Base-by-base conservation (phyloP, 1,139 yeast species). In the Debaryomyces sp. region DNA sequence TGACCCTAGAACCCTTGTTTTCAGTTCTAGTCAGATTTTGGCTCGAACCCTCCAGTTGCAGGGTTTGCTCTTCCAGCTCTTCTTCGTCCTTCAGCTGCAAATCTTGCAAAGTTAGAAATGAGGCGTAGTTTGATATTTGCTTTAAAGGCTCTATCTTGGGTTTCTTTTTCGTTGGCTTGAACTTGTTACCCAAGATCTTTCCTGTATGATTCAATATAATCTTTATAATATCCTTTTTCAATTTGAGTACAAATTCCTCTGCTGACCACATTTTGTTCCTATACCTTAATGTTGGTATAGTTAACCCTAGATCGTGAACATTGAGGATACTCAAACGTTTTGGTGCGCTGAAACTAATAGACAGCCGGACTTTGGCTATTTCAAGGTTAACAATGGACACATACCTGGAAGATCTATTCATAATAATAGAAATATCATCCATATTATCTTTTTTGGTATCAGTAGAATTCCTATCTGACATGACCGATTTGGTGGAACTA, bases 321-420 rank as follows among this genome's bases (percentile, higher is more conserved):
- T 90, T 90, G 8, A 90, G 77, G 41, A 91, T 69, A 51, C 79
- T 81, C 47, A 85, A 70, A 46, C 80, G 77, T 40, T 88, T 87
- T 1, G 86, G 80, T 3, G 96, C 96, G 60, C 85, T 84, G 71
- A 89, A 89, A 51, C 96, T 87, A 21, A 90, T 77, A 39, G 84
- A 72, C 41, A 91, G 66, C 22, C 73, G 68, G 40, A 85, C 75
- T 33, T 78, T 73, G 4, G 77, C 70, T 37, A 91, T 75, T 39
- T 77, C 75, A 48, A 89, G 75, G 45, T 79, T 77, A 22, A 84
- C 81, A 40, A 89, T 80, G 36, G 87, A 82, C 53, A 87, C 77
- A 61, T 84, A 87, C 48, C 78, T 78, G 29, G 87, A 77, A 0
- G 95, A 88, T 44, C 96, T 73, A 47, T 72, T 67, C 51, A 87